Base-by-base conservation (phyloP, 192 early-diverging fungal genomes). In the Linnemannia hyalina region DNA sequence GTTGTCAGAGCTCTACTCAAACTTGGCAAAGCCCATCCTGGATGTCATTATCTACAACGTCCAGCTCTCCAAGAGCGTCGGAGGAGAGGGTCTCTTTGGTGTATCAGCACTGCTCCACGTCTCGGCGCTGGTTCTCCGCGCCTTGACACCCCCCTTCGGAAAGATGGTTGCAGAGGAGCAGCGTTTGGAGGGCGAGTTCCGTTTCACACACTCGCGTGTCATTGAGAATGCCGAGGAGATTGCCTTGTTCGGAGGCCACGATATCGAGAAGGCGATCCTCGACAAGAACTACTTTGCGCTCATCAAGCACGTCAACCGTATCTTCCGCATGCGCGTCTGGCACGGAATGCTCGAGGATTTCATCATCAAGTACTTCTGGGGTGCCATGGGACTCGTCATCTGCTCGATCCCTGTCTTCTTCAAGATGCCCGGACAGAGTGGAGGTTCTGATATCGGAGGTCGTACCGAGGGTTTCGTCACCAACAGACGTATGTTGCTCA, bases 281-380 rank as follows among this genome's bases (percentile, higher is more conserved):
- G 93, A 97, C 73, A 90, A 91, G 60, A 92, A 91, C 71, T 99
- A 97, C 85, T 88, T 91, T 84, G 91, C 92, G 15, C 91, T 99
- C 36, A 94, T 97, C 68, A 92, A 92, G 60, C 98, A 99, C 83
- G 91, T 99, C 84, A 96, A 96, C 84, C 92, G 92, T 70, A 93
- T 97, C 46, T 97, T 95, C 90, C 93, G 93, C 29, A 91, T 95
- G 78, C 94, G 96, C 40, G 95, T 99, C 74, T 95, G 95, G 87
- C 96, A 99, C 85, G 92, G 95, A 35, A 98, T 99, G 97, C 89
- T 98, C 68, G 98, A 99, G 88, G 98, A 99, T 89, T 99, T 98
- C 91, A 92, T 99, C 36, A 97, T 99, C 89, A 99, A 99, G 88
- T 99, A 99, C 90, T 96, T 97, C 75, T 99, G 98, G 98, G 96